Evolutionary conservation across 305 asterid species (phyloP), one percentile per base, ranked within the genome.

Genomic region (Fraxinus sp.): DNA sequence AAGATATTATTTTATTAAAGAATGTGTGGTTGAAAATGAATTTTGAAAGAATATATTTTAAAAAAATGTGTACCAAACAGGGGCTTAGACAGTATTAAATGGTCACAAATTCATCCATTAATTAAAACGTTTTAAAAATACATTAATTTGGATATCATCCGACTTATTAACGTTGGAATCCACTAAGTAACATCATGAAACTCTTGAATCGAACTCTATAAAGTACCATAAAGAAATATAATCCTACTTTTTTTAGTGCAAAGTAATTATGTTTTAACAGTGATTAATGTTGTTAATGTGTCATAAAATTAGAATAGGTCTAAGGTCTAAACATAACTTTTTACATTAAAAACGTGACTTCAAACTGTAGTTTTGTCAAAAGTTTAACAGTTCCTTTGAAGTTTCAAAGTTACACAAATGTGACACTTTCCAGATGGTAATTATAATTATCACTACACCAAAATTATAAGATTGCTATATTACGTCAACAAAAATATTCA

Each of bases 361-460:
- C 22, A 10, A 26, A 66, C 7, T 33, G n/a, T 13, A 44, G 52
- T 14, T 16, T 79, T 76, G 77, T 76, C 72, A 72, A 62, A 78
- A 41, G 71, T 62, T 20, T 59, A 8, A 62, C 32, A 20, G 71
- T 62, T 22, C 30, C 24, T 62, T 59, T 62, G 5, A 18, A 62
- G 14, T 62, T 74, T 83, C 76, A 33, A 62, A 30, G 52, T 79
- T 62, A n/a, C 64, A 57, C 57, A 30, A 59, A 30, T 77, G 11
- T 76, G 49, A 22, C 49, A 64, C 72, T 26, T 82, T 77, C 70
- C 44, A 75, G 5, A 70, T 39, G n/a, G 71, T 37, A 79, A 79
- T 75, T 75, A 84, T 64, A 36, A 78, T 39, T n/a, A 55, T 70
- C 75, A 36, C 20, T 44, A 32, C 52, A 30, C 11, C 77, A 64